Percentiles rank a stretch among this genome's conserved stretches.
These are phyloP conservation scores for Ceratocystis destructans DNA, from an alignment of 2,329 filamentous ascomycete species.

Conservation along the genomic window DNA sequence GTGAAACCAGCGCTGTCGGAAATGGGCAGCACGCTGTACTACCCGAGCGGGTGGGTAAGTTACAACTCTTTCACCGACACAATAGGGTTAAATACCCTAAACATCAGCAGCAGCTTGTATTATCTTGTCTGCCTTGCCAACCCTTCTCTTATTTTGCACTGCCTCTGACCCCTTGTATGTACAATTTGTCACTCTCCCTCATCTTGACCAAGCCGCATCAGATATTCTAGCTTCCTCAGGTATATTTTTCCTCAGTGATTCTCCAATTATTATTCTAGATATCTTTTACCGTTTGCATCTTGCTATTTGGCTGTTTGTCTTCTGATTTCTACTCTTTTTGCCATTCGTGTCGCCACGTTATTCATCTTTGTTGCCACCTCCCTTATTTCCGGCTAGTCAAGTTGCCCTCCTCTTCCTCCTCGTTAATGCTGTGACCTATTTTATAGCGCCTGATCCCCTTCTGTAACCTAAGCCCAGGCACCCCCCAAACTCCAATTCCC, in stretches of 20 bases:
- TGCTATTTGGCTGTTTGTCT: background rate
- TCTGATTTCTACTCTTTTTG: background rate
- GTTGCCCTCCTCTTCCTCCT: background rate
- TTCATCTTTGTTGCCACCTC: background rate
- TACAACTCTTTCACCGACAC: no score
- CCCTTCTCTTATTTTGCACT: constrained; percentile 1
- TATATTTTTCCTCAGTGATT: background rate
- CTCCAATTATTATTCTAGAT: background rate
- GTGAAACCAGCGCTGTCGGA: no score
- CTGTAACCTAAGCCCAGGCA: background rate
- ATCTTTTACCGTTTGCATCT: background rate
- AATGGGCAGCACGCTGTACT: background rate
- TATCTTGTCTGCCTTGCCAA: constrained; percentile 3
- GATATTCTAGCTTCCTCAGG: no score
- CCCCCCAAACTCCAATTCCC: background rate
- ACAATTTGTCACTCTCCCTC: no score
- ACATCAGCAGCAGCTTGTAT: accelerated
- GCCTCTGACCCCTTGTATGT: background rate
- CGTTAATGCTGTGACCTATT: constrained; percentile 3
- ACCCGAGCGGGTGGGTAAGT: background rate
- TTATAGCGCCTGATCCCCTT: constrained; percentile 5
- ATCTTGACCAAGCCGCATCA: no score
- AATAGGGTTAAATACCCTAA: background rate
- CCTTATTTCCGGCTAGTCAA: background rate
- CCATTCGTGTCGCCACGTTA: background rate